A percentile compares a stretch with the other conserved stretches of the same genome.
These are phyloP conservation scores for Golubevia pallescens DNA, from an alignment of 1,284 basidiomycete species.

Conservation along the genomic window DNA sequence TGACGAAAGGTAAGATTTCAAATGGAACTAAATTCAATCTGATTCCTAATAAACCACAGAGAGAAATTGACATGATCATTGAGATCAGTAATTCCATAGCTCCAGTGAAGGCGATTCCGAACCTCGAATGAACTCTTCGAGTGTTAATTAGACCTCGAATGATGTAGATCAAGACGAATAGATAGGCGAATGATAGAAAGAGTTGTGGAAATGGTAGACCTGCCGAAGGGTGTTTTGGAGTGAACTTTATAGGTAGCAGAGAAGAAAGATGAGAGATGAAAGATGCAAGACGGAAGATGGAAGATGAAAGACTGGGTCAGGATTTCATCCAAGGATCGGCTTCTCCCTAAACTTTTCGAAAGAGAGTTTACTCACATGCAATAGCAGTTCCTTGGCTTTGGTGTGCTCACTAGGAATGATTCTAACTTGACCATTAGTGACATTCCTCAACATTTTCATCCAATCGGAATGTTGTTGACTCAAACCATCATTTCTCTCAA, in stretches of 20 bases:
- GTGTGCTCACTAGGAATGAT: constrained; percentile 31
- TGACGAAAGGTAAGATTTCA: constrained; percentile 84
- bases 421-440: constrained; percentile 39
- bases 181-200: constrained; percentile 80
- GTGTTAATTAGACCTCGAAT: constrained; percentile 73
- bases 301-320: too few species aligned
- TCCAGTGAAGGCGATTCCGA: constrained; percentile 91
- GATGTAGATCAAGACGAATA: constrained; percentile 79
- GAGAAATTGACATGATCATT: constrained; percentile 88
- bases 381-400: constrained; percentile 33
- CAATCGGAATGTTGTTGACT: constrained; percentile 6
- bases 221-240: constrained; percentile 21
- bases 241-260: constrained; percentile 16
- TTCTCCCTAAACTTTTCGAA: background rate
- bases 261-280: background rate
- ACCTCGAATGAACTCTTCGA: constrained; percentile 78
- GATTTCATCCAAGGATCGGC: too few species aligned
- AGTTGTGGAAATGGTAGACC: constrained; percentile 52
- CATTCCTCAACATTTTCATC: constrained; percentile 29
- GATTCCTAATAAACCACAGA: constrained; percentile 83
- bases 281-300: too few species aligned
- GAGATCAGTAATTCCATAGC: constrained; percentile 87
- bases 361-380: background rate
- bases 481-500: too few species aligned
- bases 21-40: constrained; percentile 78